phyloP scores from a whole-genome alignment of 129 eudicot species.

The Chrysanthemum seticuspe region DNA sequence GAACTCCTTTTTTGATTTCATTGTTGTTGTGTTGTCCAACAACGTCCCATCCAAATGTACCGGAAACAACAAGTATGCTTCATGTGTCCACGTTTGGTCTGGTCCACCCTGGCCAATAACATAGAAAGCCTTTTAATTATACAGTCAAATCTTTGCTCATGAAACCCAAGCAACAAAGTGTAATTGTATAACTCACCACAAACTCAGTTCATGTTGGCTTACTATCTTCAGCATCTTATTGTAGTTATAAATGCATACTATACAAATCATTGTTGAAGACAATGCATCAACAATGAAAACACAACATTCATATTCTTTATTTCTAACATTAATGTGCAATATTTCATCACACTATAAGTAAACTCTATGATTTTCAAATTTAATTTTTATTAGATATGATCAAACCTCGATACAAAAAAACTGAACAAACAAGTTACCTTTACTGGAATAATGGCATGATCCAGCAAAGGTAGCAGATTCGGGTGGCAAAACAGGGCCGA shows the following conservation, averaged over 20 bases:
- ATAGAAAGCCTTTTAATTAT: not conserved
- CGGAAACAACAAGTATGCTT: slow-evolving; percentile 90
- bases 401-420: slow-evolving; percentile 7
- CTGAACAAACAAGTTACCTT: slow-evolving; percentile 46
- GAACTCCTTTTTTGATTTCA: slow-evolving; percentile 81
- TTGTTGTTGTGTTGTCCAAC: slow-evolving; percentile 62
- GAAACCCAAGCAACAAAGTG: slow-evolving; percentile 13
- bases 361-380: not conserved
- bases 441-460: slow-evolving; percentile 84
- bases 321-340: not conserved
- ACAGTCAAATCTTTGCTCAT: slow-evolving; percentile 6
- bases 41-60: slow-evolving; percentile 92
- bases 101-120: slow-evolving; percentile 46
- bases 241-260: not conserved
- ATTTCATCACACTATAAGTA: not conserved
- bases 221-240: not conserved
- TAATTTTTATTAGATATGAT: not conserved
- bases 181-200: not conserved
- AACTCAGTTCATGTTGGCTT: not conserved
- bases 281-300: not conserved
- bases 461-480: slow-evolving; percentile 84
- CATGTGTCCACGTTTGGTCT: slow-evolving; percentile 80
- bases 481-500: slow-evolving; percentile 80
- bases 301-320: not conserved
- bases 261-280: not conserved